Conservation (phyloP, 768 basidiomycete genomes). For the Boletus fagicola region DNA sequence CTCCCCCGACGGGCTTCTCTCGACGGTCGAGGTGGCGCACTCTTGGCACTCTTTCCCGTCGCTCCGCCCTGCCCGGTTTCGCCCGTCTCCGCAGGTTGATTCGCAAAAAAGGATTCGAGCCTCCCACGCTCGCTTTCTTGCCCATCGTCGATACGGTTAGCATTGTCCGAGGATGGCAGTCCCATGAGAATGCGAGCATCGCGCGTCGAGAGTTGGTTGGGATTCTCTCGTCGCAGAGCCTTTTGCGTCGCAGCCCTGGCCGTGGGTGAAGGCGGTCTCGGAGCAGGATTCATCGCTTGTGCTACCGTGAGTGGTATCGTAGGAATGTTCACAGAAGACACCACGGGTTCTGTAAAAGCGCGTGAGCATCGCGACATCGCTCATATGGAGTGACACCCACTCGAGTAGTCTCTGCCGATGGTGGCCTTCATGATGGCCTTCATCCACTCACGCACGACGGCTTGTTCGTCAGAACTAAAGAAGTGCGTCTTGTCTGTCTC, state of each 20-base stretch:
- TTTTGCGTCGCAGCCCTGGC: constrained; percentile 86
- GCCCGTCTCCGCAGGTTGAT: constrained; percentile 29
- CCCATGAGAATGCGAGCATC: constrained; percentile 80
- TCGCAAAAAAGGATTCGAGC: constrained; percentile 57
- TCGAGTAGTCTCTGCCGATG: constrained; percentile 88
- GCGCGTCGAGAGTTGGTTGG: constrained; percentile 74
- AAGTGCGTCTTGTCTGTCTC: constrained; percentile 83
- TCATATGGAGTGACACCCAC: constrained; percentile 46
- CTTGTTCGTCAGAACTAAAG: constrained; percentile 90
- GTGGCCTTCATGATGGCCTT: constrained; percentile 99
- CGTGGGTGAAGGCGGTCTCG: constrained; percentile 89
- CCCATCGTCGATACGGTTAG: constrained; percentile 19
- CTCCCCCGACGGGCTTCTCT: constrained; percentile 56
- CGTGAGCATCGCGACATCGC: not conserved
- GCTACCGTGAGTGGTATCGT: constrained; percentile 94
- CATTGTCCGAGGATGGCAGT: constrained; percentile 36
- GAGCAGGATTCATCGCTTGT: constrained; percentile 94
- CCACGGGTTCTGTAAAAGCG: constrained; percentile 73
- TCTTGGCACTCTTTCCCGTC: constrained; percentile 13
- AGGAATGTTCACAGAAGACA: constrained; percentile 95
- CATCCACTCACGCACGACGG: constrained; percentile 94
- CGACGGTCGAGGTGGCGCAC: constrained; percentile 65
- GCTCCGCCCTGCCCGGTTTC: constrained; percentile 21
- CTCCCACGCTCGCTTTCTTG: constrained; percentile 45
- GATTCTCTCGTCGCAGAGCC: constrained; percentile 81